Conservation (phyloP, 1,139 yeast genomes). For the Candida gigantensis region DNA sequence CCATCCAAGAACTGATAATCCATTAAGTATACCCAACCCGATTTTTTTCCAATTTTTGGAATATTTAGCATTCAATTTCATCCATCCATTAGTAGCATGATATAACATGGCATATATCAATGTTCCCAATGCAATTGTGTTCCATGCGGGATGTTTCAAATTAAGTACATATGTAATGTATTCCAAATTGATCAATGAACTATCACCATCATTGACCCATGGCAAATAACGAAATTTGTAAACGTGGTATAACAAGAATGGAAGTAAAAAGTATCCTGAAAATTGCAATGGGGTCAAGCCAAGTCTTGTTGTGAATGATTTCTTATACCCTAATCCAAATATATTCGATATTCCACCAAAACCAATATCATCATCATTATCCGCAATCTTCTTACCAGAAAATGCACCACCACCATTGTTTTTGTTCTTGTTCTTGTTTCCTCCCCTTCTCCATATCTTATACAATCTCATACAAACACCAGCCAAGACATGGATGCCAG, state of each 20-base stretch:
- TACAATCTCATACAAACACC: conserved; percentile 54
- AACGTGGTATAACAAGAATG: conserved; percentile 50
- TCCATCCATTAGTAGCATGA: conserved; percentile 39
- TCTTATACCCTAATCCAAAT: conserved; percentile 55
- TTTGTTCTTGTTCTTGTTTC: conserved; percentile 15
- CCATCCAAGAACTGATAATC: conserved; percentile 26
- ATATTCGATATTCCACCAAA: conserved; percentile 58
- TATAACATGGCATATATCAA: conserved; percentile 31
- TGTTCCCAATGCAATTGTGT: conserved; percentile 21
- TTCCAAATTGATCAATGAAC: conserved; percentile 55
- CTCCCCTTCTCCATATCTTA: conserved; percentile 20
- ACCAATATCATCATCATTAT: conserved; percentile 47
- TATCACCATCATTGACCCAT: conserved; percentile 59
- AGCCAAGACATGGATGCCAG: conserved; percentile 50
- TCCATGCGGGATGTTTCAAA: conserved; percentile 23
- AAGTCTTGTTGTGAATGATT: conserved; percentile 43
- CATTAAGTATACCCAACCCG: conserved; percentile 35
- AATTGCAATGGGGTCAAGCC: conserved; percentile 52
- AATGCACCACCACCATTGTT: conserved; percentile 5
- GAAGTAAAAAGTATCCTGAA: conserved; percentile 58
- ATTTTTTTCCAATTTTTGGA: conserved; percentile 32
- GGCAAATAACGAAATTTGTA: conserved; percentile 54
- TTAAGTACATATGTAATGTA: conserved; percentile 50
- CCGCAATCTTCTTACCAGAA: conserved; percentile 9
- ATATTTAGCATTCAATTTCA: conserved; percentile 31